Conservation (phyloP, 2,329 filamentous ascomycete genomes). For the Alternaria sp. region DNA sequence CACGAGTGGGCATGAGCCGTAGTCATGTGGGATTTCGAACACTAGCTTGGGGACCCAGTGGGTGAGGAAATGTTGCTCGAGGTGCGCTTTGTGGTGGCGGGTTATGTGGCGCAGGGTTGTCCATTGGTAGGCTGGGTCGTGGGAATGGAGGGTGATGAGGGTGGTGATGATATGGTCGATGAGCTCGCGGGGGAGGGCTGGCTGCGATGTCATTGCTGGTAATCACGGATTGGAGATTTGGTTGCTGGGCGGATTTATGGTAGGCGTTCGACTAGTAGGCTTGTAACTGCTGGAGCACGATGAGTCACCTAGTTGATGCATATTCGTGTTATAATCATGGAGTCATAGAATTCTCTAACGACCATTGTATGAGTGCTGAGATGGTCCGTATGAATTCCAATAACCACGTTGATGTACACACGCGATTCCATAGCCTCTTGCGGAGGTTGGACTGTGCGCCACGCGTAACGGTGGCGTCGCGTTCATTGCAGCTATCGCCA, state of each 20-base stretch:
- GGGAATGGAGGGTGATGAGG: constrained; percentile 1
- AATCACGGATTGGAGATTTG: not conserved
- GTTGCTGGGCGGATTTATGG: no score
- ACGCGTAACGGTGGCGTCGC: not conserved
- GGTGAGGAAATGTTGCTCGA: constrained; percentile 6
- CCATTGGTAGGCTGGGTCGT: constrained; percentile 14
- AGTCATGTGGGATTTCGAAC: not conserved
- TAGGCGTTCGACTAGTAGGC: not conserved
- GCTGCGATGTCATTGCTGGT: not conserved
- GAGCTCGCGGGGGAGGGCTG: constrained; percentile 5
- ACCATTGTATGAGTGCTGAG: not conserved
- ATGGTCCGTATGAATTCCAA: not conserved
- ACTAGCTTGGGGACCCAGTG: constrained; percentile 9
- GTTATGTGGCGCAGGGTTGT: constrained; percentile 8
- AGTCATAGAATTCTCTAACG: not conserved
- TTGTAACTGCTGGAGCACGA: not conserved
- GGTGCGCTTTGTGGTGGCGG: not conserved
- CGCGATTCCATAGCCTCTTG: not conserved
- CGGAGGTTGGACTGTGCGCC: not conserved
- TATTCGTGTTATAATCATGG: not conserved
- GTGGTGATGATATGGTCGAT: constrained; percentile 8
- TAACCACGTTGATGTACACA: not conserved
- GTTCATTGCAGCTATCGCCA: not conserved
- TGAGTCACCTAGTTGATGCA: not conserved
- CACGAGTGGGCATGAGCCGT: no score